A percentile compares a stretch with the other conserved stretches of the same genome.
Evolutionary conservation across 352 stramenopile genomes (phyloP).

Genomic region (Globisporangium takayamanum): DNA sequence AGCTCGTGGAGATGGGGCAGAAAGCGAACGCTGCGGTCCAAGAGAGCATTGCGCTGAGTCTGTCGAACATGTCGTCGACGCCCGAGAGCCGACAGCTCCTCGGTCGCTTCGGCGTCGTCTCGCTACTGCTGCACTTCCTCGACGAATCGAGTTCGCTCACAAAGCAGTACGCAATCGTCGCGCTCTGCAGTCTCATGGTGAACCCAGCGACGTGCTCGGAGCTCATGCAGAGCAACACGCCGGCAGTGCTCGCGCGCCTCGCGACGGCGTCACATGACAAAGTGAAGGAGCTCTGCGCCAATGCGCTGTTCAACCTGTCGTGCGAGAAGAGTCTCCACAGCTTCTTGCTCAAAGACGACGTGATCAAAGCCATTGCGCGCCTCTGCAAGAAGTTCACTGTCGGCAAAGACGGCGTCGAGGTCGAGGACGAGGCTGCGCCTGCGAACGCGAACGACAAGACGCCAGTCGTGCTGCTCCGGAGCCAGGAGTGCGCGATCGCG

Average conservation of each 20-base stretch:
- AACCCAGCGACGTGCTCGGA: constrained; percentile 46
- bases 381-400: constrained; percentile 49
- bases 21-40: constrained; percentile 46
- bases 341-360: constrained; percentile 65
- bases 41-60: constrained; percentile 66
- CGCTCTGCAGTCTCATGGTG: constrained; percentile 61
- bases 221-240: constrained; percentile 66
- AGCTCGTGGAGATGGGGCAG: constrained; percentile 56
- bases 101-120: constrained; percentile 54
- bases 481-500: constrained; percentile 63
- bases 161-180: constrained; percentile 64
- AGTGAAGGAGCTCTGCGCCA: constrained; percentile 63
- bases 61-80: constrained; percentile 69
- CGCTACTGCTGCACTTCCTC: constrained; percentile 64
- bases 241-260: constrained; percentile 42
- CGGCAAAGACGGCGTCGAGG: constrained; percentile 40
- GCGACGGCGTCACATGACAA: constrained; percentile 36
- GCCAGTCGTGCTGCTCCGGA: constrained; percentile 37
- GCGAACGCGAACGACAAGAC: constrained; percentile 33
- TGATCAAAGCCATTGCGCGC: constrained; percentile 59
- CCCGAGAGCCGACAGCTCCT: constrained; percentile 52
- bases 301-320: constrained; percentile 78
- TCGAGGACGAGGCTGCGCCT: constrained; percentile 39
- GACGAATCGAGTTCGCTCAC: constrained; percentile 41
- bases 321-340: constrained; percentile 60